These are phyloP conservation scores for Suillus tomentosus DNA, from an alignment of 768 basidiomycete genomes.

Conservation along the genomic window DNA sequence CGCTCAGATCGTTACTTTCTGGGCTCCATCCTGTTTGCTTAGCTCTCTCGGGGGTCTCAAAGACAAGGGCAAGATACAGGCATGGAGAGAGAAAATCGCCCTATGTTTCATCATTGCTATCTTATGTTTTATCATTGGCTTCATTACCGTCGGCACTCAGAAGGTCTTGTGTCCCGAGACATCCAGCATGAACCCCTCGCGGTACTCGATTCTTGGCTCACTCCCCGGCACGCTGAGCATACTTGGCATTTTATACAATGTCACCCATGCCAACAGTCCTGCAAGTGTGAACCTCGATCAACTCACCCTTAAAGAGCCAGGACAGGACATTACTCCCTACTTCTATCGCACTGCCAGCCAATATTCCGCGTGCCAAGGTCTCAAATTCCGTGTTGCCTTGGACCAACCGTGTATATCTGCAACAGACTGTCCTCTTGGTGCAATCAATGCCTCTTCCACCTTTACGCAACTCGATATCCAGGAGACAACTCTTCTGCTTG, in stretches of 20 bases:
- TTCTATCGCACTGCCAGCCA: slow-evolving; percentile 73
- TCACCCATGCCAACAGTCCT: slow-evolving; percentile 51
- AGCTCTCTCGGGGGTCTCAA: slow-evolving; percentile 75
- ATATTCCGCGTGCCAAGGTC: slow-evolving; percentile 64
- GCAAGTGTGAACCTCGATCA: slow-evolving; percentile 56
- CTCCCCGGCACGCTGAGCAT: slow-evolving; percentile 69
- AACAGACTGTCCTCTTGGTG: slow-evolving; percentile 67
- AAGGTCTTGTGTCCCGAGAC: slow-evolving; percentile 83
- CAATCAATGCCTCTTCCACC: slow-evolving; percentile 57
- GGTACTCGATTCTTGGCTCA: slow-evolving; percentile 58
- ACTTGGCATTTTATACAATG: slow-evolving; percentile 76
- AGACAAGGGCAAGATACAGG: slow-evolving; percentile 77
- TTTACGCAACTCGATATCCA: slow-evolving; percentile 61
- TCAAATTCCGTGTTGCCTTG: slow-evolving; percentile 66
- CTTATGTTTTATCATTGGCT: slow-evolving; percentile 81
- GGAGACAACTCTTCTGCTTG: slow-evolving; percentile 70
- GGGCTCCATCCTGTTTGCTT: slow-evolving; percentile 84
- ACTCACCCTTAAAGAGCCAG: slow-evolving; percentile 58
- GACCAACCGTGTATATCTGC: slow-evolving; percentile 69
- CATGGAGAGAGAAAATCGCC: slow-evolving; percentile 97
- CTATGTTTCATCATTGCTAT: slow-evolving; percentile 85
- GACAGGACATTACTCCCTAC: slow-evolving; percentile 87
- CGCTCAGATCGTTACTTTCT: slow-evolving; percentile 80
- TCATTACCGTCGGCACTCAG: slow-evolving; percentile 93
- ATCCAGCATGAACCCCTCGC: slow-evolving; percentile 40